Conservation (phyloP, 1,284 basidiomycete species). For the Trametes sp. region DNA sequence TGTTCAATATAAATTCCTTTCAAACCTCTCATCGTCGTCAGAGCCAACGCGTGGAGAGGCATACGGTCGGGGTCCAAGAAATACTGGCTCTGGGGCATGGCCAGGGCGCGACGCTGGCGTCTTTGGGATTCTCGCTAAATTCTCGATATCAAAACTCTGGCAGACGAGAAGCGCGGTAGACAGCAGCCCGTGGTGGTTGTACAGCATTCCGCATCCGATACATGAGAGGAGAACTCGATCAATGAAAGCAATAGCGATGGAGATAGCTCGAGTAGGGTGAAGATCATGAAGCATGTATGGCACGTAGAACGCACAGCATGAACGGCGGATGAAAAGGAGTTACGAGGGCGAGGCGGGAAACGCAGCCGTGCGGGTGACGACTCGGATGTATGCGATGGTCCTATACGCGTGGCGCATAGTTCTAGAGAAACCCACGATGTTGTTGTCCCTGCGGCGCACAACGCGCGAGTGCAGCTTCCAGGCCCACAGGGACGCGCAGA, state of each 20-base stretch:
- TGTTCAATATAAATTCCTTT: slow-evolving; percentile 43
- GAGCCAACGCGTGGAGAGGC: too few relatives aligned
- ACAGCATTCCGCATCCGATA: not conserved
- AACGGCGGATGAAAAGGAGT: too few relatives aligned
- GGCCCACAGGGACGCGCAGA: not conserved
- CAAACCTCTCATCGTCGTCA: slow-evolving; percentile 28
- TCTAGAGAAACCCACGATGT: slow-evolving; percentile 5
- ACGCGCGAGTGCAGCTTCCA: slow-evolving; percentile 24
- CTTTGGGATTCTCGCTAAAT: too few relatives aligned
- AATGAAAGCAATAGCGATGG: too few relatives aligned
- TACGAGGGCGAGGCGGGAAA: slow-evolving; percentile 1
- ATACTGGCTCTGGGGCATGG: too few relatives aligned
- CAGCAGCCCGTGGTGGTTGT: not conserved
- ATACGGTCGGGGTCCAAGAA: too few relatives aligned
- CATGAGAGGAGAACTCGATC: too few relatives aligned
- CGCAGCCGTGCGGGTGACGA: slow-evolving; percentile 7
- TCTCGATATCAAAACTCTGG: too few relatives aligned
- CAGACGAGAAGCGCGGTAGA: not conserved
- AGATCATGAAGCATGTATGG: too few relatives aligned
- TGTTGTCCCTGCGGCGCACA: not conserved
- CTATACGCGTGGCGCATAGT: slow-evolving; percentile 5
- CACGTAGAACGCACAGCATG: too few relatives aligned
- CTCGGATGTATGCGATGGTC: slow-evolving; percentile 4
- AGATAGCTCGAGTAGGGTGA: too few relatives aligned
- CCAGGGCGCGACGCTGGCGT: too few relatives aligned